A percentile compares a stretch with the other conserved stretches of the same genome.
phyloP scores from a whole-genome alignment of 768 basidiomycete genomes.

The Dioszegia hungarica region DNA sequence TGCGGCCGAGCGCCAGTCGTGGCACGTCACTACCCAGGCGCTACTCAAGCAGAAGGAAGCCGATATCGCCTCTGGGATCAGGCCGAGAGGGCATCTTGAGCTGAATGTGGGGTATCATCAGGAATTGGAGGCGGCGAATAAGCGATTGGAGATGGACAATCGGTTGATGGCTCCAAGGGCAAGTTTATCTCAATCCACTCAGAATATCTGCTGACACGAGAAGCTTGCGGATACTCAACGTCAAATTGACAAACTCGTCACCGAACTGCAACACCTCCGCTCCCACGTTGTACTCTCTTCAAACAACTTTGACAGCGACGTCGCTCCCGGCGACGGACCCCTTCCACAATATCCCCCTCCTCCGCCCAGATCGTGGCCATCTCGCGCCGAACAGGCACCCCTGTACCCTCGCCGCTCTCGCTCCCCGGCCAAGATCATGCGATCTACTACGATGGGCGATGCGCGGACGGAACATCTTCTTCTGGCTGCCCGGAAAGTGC shows the following conservation, averaged over 20 bases:
- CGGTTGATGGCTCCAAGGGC: constrained; percentile 42
- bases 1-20: constrained; percentile 30
- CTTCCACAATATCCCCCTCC: not conserved
- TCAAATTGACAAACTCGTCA: constrained; percentile 43
- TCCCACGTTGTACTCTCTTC: constrained; percentile 30
- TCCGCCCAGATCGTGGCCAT: too few species aligned
- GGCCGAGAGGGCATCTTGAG: constrained; percentile 29
- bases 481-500: constrained; percentile 34
- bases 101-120: constrained; percentile 45
- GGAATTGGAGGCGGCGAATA: constrained; percentile 42
- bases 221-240: constrained; percentile 42
- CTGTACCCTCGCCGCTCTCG: too few species aligned
- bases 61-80: constrained; percentile 36
- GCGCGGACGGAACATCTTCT: constrained; percentile 41
- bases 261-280: constrained; percentile 34
- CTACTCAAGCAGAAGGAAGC: constrained; percentile 20
- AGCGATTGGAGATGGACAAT: constrained; percentile 46
- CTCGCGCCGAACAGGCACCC: too few species aligned
- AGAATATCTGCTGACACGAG: constrained; percentile 7
- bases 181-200: not conserved
- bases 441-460: constrained; percentile 34
- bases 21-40: constrained; percentile 34
- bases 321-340: constrained; percentile 21
- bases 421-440: constrained; percentile 17
- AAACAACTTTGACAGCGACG: constrained; percentile 7